Evolutionary conservation across 2,329 filamentous ascomycete genomes (phyloP), one percentile per base, ranked within the genome.

Genomic region (Botrytis squamosa): DNA sequence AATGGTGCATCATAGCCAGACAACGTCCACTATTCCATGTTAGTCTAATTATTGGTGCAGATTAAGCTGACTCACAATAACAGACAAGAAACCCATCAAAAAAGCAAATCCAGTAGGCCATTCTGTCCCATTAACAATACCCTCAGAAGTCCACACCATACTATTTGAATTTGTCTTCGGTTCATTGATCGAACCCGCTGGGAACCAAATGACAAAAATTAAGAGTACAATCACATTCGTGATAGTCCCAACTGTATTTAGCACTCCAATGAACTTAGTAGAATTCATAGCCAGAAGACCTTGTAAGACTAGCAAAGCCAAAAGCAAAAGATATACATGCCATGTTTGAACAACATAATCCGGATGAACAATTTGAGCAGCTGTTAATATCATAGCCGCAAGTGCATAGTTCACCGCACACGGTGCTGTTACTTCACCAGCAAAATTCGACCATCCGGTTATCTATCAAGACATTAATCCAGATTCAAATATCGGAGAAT

Each of bases 1-100:
- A 91, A 91, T 0, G 89, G 88, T 0, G 85, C 84, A 88, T 89
- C 89, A 79, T 90, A 91, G 36, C 89, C 88, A 5, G 84, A 83
- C 84, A 89, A 89, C 40, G 74, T 74, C 73, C 66, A 73, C 70
- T 69, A 18, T 59, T 22, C 1, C 5, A 9, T 25, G 12, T n/a
- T n/a, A n/a, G n/a, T n/a, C n/a, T n/a, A n/a, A n/a, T n/a, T n/a
- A n/a, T n/a, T n/a, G n/a, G n/a, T n/a, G n/a, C n/a, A n/a, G n/a
- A n/a, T n/a, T n/a, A n/a, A n/a, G n/a, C n/a, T n/a, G n/a, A n/a
- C 70, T 49, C 33, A 72, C 62, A 55, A 91, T 90, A 29, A 91
- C 89, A 42, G 86, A 85, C 57, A 91, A 85, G 79, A 91, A 91
- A 14, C 85, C 87, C 89, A 91, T 91, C 33, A 91, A 83, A 0